Evolutionary conservation across 164 flowering plant species (phyloP), one percentile per base, ranked within the genome.

Genomic region (Cinnamomum chago): DNA sequence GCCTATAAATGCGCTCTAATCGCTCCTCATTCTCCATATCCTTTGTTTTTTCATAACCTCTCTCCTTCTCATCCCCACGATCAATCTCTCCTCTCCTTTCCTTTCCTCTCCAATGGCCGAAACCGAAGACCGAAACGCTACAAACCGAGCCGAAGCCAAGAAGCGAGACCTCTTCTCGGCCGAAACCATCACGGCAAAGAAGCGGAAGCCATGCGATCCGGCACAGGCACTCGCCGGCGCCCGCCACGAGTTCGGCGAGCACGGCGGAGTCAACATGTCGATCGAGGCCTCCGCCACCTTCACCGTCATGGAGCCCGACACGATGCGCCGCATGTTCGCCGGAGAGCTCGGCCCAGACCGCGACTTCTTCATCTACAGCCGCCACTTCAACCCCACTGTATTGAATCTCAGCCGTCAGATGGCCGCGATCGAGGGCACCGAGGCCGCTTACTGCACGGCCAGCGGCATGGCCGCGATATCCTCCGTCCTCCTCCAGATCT

Each of bases 261-360:
- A 94, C 81, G 97, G 97, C 15, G 98, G 98, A 58, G 97, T 94
- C 4, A 94, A 94, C 89, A 92, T 94, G 98, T 94, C 98, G n/a
- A 94, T 94, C 74, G 98, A 94, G 76, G 97, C 97, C 18, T 95
- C 99, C 15, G 97, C 98, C 67, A 95, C 98, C 35, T 95, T 95
- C 93, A 93, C 99, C 14, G 99, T 95, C 14, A 95, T 93, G 98
- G 98, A 95, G 79, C 92, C 99, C 10, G 98, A 92, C 7, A 95
- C 98, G 20, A 81, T 95, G 88, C 79, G 88, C 23, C 88, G 91
- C 24, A 89, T 95, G 96, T 95, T 95, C 86, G 0, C 85, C 71
- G 99, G 99, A 2, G 98, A 95, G 73, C 86, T 95, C n/a, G 99
- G 99, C 23, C 89, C 98, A 1, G 98, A 95, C 70, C 87, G 91